phyloP scores from a whole-genome alignment of 148 eudicot species.

The Rhododendron kiyosumense region DNA sequence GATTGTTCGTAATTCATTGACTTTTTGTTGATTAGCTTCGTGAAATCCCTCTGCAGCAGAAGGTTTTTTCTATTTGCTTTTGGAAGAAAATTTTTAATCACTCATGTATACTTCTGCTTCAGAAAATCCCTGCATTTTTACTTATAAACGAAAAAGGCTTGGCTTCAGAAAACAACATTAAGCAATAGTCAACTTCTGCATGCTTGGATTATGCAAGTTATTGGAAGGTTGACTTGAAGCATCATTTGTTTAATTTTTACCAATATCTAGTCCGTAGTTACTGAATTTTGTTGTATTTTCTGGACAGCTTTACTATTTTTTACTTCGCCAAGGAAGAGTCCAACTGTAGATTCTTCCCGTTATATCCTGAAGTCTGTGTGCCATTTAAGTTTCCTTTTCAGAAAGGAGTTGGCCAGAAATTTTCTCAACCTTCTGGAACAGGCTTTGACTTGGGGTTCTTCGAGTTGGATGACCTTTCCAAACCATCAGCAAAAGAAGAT shows the following conservation, averaged over 20 bases:
- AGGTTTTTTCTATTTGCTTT: background rate
- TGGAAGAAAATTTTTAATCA: background rate
- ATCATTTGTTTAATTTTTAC: background rate
- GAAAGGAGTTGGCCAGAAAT: conserved; percentile 64
- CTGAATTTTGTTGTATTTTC: background rate
- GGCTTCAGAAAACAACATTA: background rate
- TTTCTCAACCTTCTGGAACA: conserved; percentile 66
- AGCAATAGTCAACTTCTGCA: background rate
- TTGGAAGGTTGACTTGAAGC: background rate
- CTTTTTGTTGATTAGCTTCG: background rate
- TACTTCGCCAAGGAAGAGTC: conserved; percentile 69
- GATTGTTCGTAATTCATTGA: background rate
- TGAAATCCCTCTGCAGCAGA: background rate
- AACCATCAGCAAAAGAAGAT: conserved; percentile 47
- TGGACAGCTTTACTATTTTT: conserved; percentile 54
- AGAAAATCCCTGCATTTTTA: background rate
- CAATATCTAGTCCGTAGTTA: background rate
- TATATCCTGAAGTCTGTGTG: conserved; percentile 35
- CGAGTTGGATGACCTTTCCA: conserved; percentile 48
- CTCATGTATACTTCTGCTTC: background rate
- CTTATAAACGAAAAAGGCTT: background rate
- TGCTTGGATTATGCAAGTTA: background rate
- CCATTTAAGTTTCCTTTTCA: conserved; percentile 60
- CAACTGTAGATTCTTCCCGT: conserved; percentile 39
- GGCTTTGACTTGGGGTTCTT: conserved; percentile 70